These are phyloP conservation scores for Ascochyta lentis DNA, from an alignment of 2,329 filamentous ascomycete genomes.

Conservation along the genomic window DNA sequence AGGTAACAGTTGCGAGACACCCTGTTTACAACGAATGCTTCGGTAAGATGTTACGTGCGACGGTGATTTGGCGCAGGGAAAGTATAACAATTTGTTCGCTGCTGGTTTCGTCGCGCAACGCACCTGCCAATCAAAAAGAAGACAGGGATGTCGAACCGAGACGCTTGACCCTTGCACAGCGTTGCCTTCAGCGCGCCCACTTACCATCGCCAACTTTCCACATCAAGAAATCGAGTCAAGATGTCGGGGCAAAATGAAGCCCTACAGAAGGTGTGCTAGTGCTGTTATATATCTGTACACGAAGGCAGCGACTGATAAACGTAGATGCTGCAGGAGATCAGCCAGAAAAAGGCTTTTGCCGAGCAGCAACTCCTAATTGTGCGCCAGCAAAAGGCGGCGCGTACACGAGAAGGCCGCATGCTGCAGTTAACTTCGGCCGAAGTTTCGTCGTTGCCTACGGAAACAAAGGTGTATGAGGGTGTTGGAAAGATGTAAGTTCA, in stretches of 20 bases:
- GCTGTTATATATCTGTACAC: not conserved
- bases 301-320: not conserved
- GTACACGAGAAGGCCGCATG: slow-evolving; percentile 88
- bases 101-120: slow-evolving; percentile 14
- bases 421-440: slow-evolving; percentile 87
- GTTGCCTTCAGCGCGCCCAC: slow-evolving; percentile 17
- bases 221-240: slow-evolving; percentile 36
- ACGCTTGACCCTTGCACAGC: slow-evolving; percentile 29
- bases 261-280: slow-evolving; percentile 77
- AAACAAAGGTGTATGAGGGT: slow-evolving; percentile 88
- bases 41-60: not conserved
- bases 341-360: slow-evolving; percentile 83
- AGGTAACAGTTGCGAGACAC: not conserved
- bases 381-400: slow-evolving; percentile 80
- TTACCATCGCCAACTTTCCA: slow-evolving; percentile 17
- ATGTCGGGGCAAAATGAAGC: slow-evolving; percentile 97
- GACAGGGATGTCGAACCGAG: slow-evolving; percentile 28
- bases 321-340: slow-evolving; percentile 91
- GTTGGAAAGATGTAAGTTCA: slow-evolving; percentile 86
- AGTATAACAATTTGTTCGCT: slow-evolving; percentile 8
- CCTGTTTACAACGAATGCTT: too few relatives aligned
- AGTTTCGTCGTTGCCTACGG: slow-evolving; percentile 74
- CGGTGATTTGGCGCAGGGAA: not conserved
- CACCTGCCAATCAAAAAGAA: slow-evolving; percentile 25
- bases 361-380: slow-evolving; percentile 92